phyloP scores from a whole-genome alignment of 257 asterid species.

The Ocimum tenuiflorum region DNA sequence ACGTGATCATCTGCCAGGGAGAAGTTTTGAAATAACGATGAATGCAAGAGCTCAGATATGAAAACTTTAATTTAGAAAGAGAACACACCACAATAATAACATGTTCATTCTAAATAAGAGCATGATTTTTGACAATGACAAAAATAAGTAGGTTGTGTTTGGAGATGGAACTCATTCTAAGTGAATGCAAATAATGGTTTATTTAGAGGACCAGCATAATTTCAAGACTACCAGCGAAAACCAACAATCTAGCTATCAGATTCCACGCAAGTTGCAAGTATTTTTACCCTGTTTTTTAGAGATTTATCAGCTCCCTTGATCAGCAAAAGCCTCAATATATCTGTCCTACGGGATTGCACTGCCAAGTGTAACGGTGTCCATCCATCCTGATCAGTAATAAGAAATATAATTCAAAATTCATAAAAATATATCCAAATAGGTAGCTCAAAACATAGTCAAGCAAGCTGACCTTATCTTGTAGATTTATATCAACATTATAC shows the following conservation, averaged over 20 bases:
- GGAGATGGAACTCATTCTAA: neutral
- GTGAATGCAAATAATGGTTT: neutral
- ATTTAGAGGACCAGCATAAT: neutral
- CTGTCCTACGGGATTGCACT: constrained; percentile 84
- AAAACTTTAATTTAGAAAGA: neutral
- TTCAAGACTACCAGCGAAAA: neutral
- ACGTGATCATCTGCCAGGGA: neutral
- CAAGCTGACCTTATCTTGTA: constrained; percentile 59
- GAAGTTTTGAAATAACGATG: neutral
- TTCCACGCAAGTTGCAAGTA: neutral
- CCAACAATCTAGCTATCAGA: neutral
- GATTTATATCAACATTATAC: constrained; percentile 76
- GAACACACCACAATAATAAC: neutral
- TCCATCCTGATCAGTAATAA: constrained; percentile 52
- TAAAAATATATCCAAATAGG: neutral
- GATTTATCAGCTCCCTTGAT: constrained; percentile 83
- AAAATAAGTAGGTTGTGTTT: neutral
- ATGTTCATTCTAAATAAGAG: neutral
- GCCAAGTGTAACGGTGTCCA: constrained; percentile 92
- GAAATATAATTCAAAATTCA: neutral
- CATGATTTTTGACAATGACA: neutral
- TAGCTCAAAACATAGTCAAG: constrained; percentile 1
- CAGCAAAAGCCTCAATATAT: constrained; percentile 67
- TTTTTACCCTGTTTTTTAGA: constrained; percentile 52
- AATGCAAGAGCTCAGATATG: neutral